Percentiles rank a stretch among this genome's conserved stretches.
Conservation (phyloP, 352 stramenopile species). For the Pythium aquatile region DNA sequence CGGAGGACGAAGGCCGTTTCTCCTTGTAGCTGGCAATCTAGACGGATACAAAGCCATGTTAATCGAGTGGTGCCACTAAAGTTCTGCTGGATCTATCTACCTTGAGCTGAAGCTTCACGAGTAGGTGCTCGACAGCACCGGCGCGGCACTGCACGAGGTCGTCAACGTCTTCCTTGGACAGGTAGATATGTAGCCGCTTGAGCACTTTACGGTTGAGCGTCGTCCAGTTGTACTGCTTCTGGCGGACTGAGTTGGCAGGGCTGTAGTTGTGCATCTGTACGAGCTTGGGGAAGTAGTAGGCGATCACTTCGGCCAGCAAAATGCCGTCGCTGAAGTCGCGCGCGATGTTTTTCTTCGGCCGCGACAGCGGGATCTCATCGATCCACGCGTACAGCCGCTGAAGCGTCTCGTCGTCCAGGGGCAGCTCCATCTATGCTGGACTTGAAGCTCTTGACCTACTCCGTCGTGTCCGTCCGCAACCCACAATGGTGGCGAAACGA, state of each 20-base stretch:
- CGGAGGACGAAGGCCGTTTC: constrained; percentile 42
- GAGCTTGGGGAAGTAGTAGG: constrained; percentile 94
- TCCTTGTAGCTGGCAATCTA: constrained; percentile 83
- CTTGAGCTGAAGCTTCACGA: constrained; percentile 91
- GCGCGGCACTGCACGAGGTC: constrained; percentile 88
- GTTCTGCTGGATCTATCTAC: constrained; percentile 29
- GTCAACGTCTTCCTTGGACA: constrained; percentile 91
- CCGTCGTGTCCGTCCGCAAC: background rate
- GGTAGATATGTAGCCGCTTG: constrained; percentile 74
- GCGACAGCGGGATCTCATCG: constrained; percentile 92
- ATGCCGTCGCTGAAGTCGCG: constrained; percentile 95
- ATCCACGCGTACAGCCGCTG: constrained; percentile 95
- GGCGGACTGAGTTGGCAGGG: constrained; percentile 87
- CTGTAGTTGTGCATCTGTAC: constrained; percentile 97
- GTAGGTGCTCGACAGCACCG: constrained; percentile 88
- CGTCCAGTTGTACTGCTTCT: constrained; percentile 97
- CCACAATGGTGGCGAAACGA: constrained; percentile 7
- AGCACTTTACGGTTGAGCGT: constrained; percentile 93
- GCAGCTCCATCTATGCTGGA: constrained; percentile 39
- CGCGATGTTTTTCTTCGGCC: constrained; percentile 94
- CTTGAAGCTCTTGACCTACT: too few species aligned
- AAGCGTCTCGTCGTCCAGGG: constrained; percentile 88
- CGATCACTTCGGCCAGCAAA: constrained; percentile 88
- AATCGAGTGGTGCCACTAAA: background rate
- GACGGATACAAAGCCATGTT: constrained; percentile 8